Base-by-base conservation (phyloP, 148 eudicot species). In the Vaccinium myrtillus region DNA sequence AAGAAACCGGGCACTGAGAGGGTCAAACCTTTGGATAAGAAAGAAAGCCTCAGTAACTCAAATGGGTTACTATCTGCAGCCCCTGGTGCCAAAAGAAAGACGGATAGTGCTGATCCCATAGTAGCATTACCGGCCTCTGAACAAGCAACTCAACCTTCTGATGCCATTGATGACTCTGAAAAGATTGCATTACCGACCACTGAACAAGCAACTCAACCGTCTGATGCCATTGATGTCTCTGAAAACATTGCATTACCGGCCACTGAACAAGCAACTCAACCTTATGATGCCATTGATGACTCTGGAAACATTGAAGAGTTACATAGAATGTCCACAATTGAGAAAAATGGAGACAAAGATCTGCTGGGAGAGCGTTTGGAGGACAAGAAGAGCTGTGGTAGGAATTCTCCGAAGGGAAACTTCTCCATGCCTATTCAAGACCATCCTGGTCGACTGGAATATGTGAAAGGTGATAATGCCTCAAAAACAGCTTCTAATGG, bases 221-320 rank as follows among this genome's bases (percentile, higher is more conserved):
- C 86, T 79, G 75, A 63, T n/a, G 77, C 12, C 46, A 69, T 51
- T 58, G 83, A 87, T 67, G 88, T 83, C 75, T 74, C 90, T 56
- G 87, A 87, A 75, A 87, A 43, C 6, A 5, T 43, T 43, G 46
- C 46, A 43, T 5, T 43, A 43, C 46, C 46, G 46, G 46, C 46
- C 46, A 4, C 53, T 73, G 82, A 9, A 77, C 83, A 86, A 82
- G 87, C 46, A 75, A 70, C 85, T 46, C 84, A 49, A 27, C 56
- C 55, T 10, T 77, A 84, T 78, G 70, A 58, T 18, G 74, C 11
- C 36, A 63, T 49, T 69, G 82, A 87, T 69, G 88, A 84, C 78
- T 80, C 90, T 53, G 88, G 87, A 73, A 86, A 81, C 75, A 85
- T 90, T 25, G 89, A 87, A 82, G 92, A 92, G 85, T 80, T 94